These are phyloP conservation scores for Obelidium mucronatum DNA, from an alignment of 192 early-diverging fungal species.

Conservation along the genomic window DNA sequence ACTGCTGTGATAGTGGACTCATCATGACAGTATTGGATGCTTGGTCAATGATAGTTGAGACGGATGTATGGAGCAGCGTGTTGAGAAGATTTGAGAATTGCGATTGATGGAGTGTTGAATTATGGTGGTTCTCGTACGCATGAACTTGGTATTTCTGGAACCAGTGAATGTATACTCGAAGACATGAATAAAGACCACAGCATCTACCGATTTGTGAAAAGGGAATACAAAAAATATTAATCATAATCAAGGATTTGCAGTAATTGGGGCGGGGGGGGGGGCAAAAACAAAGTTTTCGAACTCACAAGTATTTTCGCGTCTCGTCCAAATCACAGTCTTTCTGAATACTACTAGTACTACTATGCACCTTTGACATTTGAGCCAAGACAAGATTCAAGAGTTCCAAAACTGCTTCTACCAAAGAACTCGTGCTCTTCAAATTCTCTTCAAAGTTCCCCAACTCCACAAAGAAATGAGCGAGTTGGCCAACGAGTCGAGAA, in stretches of 20 bases:
- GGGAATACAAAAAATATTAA: no score
- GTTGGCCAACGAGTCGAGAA: constrained; percentile 5
- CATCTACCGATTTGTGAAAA: no score
- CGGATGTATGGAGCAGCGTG: not conserved
- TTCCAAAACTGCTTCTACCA: constrained; percentile 7
- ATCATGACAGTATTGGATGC: not conserved
- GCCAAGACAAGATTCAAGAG: no score
- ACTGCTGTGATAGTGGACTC: no score
- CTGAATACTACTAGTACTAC: no score
- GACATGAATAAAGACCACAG: not conserved
- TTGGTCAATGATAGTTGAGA: not conserved
- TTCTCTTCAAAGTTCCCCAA: constrained; percentile 20
- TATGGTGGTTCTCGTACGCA: not conserved
- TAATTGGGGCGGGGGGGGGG: no score
- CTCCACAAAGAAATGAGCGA: constrained; percentile 2
- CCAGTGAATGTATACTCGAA: constrained; percentile 27
- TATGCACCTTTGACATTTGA: no score
- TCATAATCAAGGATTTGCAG: no score
- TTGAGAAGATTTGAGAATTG: constrained; percentile 11
- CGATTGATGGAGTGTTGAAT: not conserved
- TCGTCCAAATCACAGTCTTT: no score
- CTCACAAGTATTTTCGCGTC: no score
- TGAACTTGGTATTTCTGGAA: constrained; percentile 4
- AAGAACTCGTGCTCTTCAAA: not conserved
- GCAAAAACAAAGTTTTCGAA: no score